A percentile compares a stretch with the other conserved stretches of the same genome.
phyloP scores from a whole-genome alignment of 2,329 filamentous ascomycete species.

The Podosphaera fusca region DNA sequence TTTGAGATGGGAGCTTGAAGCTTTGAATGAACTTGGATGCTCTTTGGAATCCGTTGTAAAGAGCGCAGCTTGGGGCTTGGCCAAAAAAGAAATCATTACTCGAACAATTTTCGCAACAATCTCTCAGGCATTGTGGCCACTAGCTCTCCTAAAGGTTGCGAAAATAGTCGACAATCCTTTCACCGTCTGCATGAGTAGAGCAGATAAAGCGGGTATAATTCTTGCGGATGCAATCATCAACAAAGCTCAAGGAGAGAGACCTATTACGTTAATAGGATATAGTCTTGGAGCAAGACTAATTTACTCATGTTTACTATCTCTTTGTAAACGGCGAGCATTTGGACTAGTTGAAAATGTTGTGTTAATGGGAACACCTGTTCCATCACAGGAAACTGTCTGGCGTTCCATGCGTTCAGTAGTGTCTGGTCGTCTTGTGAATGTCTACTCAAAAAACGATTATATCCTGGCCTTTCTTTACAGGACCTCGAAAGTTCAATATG shows the following conservation, averaged over 20 bases:
- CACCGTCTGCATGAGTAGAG: constrained; percentile 48
- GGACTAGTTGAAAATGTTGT: constrained; percentile 68
- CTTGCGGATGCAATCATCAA: constrained; percentile 67
- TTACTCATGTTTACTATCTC: constrained; percentile 52
- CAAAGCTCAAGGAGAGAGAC: constrained; percentile 58
- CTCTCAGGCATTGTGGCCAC: constrained; percentile 45
- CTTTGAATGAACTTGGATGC: constrained; percentile 53
- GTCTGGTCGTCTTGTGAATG: constrained; percentile 63
- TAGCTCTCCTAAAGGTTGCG: constrained; percentile 41
- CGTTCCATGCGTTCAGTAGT: constrained; percentile 54
- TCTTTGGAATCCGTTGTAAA: constrained; percentile 57
- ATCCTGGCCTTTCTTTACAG: constrained; percentile 75
- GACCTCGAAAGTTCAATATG: constrained; percentile 58
- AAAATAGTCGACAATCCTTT: constrained; percentile 63
- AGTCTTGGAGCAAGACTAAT: constrained; percentile 64
- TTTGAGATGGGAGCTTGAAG: constrained; percentile 60
- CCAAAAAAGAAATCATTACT: constrained; percentile 42
- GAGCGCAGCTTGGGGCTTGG: constrained; percentile 57
- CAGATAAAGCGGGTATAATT: constrained; percentile 58
- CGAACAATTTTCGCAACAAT: constrained; percentile 40
- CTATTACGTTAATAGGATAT: constrained; percentile 61
- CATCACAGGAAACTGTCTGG: constrained; percentile 52
- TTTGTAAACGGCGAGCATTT: constrained; percentile 60
- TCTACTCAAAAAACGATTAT: constrained; percentile 70
- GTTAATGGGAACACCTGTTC: constrained; percentile 59